These are phyloP conservation scores for Daldinia caldariorum DNA, from an alignment of 495 filamentous ascomycete genomes.

Conservation along the genomic window DNA sequence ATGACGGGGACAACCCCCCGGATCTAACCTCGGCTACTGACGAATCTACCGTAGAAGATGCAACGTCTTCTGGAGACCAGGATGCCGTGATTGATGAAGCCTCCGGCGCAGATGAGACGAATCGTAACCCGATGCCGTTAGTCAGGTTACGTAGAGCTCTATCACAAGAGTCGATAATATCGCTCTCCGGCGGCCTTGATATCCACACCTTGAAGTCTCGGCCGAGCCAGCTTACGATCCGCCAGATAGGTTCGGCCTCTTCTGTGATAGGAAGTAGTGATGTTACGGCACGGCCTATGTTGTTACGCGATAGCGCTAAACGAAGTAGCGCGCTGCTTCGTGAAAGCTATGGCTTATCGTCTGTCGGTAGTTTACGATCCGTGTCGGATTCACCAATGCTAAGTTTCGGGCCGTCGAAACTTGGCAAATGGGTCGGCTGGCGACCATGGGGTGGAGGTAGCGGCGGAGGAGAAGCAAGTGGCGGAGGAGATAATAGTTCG, in stretches of 20 bases:
- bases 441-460: conserved; percentile 54
- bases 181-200: conserved; percentile 62
- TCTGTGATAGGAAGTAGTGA: conserved; percentile 56
- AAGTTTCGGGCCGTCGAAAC: conserved; percentile 37
- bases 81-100: conserved; percentile 13
- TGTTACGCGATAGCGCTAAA: conserved; percentile 49
- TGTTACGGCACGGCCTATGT: conserved; percentile 53
- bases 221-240: conserved; percentile 61
- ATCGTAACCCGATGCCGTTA: conserved; percentile 21
- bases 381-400: conserved; percentile 42
- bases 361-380: conserved; percentile 44
- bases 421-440: conserved; percentile 58
- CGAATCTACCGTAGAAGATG: conserved; percentile 36
- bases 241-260: conserved; percentile 55
- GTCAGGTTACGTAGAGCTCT: conserved; percentile 51
- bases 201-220: conserved; percentile 64
- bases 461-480: not conserved
- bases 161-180: conserved; percentile 66
- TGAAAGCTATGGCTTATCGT: conserved; percentile 50
- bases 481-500: conserved; percentile 4
- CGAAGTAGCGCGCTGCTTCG: conserved; percentile 52
- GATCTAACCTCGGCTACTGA: conserved; percentile 31
- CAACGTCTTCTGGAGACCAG: conserved; percentile 23
- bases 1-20: conserved; percentile 32
- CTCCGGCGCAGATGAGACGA: conserved; percentile 27